phyloP scores from a whole-genome alignment of 2,329 filamentous ascomycete genomes.

The Colletotrichum sojae region DNA sequence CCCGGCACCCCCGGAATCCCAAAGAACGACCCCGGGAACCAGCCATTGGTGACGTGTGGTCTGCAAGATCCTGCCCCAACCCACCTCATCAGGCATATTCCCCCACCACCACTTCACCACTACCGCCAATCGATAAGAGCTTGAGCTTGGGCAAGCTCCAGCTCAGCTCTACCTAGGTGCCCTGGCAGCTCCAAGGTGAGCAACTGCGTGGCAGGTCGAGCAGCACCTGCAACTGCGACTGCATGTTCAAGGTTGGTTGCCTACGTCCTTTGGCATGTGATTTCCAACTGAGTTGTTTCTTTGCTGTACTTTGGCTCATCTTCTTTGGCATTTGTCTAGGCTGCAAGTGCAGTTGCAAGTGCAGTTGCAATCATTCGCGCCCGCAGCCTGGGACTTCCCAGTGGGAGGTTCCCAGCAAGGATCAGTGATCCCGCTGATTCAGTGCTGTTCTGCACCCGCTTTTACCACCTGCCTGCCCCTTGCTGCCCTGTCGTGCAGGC shows the following conservation, averaged over 20 bases:
- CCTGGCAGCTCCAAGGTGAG: not conserved
- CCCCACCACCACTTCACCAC: slow-evolving; percentile 7
- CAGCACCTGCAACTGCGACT: slow-evolving; percentile 14
- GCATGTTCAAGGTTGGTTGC: slow-evolving; percentile 27
- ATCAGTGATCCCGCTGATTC: slow-evolving; percentile 31
- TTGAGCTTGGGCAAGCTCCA: not conserved
- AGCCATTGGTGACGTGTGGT: slow-evolving; percentile 27
- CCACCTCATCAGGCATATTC: not conserved
- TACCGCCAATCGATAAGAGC: slow-evolving; percentile 35
- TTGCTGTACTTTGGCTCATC: not conserved
- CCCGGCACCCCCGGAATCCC: slow-evolving; percentile 11
- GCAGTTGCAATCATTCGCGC: too few species aligned
- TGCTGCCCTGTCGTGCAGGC: slow-evolving; percentile 21
- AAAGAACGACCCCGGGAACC: not conserved
- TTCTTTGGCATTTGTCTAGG: not conserved
- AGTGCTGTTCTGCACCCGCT: too few species aligned
- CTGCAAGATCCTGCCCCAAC: slow-evolving; percentile 13
- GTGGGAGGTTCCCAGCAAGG: slow-evolving; percentile 17
- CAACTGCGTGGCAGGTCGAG: not conserved
- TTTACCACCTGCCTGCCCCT: not conserved
- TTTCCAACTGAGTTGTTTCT: not conserved
- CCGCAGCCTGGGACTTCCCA: slow-evolving; percentile 11
- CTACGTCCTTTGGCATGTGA: slow-evolving; percentile 32
- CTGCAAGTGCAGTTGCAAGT: too few species aligned
- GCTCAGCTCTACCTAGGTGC: not conserved